phyloP scores from a whole-genome alignment of 2,329 filamentous ascomycete species.

The Alternaria ethzedia region DNA sequence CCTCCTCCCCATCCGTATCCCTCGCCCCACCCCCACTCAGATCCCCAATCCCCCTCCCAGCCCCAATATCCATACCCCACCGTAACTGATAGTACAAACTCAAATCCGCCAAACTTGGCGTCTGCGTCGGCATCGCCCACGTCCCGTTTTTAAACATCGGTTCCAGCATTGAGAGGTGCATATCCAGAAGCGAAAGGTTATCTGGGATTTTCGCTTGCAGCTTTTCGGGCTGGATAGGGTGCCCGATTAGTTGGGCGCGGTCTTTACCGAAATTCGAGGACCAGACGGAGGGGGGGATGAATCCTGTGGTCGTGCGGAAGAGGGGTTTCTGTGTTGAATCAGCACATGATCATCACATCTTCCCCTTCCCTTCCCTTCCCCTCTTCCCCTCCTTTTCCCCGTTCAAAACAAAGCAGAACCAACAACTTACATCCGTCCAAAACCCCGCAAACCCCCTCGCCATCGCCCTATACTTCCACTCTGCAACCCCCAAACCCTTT shows the following conservation, averaged over 20 bases:
- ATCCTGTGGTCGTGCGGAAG: slow-evolving; percentile 49
- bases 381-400: too few species aligned
- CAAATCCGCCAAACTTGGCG: slow-evolving; percentile 47
- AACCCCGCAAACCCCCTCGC: slow-evolving; percentile 51
- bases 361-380: too few species aligned
- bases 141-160: slow-evolving; percentile 35
- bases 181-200: slow-evolving; percentile 47
- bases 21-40: slow-evolving; percentile 44
- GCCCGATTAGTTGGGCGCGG: slow-evolving; percentile 49
- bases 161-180: slow-evolving; percentile 48
- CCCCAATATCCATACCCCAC: slow-evolving; percentile 50
- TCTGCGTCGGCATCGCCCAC: slow-evolving; percentile 46
- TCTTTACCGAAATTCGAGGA: slow-evolving; percentile 49
- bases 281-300: slow-evolving; percentile 52
- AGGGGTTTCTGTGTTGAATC: slow-evolving; percentile 35
- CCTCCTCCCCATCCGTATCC: slow-evolving; percentile 22
- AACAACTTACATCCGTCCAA: slow-evolving; percentile 44
- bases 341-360: neutral
- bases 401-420: neutral
- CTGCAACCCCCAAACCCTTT: slow-evolving; percentile 29
- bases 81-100: slow-evolving; percentile 48
- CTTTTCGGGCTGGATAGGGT: slow-evolving; percentile 47
- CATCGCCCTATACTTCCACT: slow-evolving; percentile 44
- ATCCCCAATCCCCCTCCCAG: slow-evolving; percentile 43
- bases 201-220: slow-evolving; percentile 48